Evolutionary conservation across 1,284 basidiomycete genomes (phyloP), one percentile per base, ranked within the genome.

Genomic region (Ceratobasidium sp.): DNA sequence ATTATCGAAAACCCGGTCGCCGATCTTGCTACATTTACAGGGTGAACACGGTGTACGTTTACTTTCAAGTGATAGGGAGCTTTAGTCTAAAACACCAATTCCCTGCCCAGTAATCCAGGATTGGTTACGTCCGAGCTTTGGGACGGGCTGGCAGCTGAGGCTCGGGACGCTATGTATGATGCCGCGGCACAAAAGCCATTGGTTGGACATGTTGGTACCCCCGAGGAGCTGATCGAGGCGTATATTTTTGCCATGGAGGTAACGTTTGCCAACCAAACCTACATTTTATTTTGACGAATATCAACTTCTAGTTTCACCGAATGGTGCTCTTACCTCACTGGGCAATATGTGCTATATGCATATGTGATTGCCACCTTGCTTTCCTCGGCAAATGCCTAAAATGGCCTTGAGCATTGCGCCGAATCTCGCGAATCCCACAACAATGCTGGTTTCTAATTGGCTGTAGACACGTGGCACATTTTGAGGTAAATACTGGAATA

Each of bases 221-320:
- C 56, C 2, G 56, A 30, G 30, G 56, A 59, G 28, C n/a, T 42
- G 14, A 25, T 25, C 56, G 56, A 59, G 25, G 56, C 56, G 21
- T 59, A 59, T 12, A 59, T 59, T 14, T 59, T 59, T 59, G 56
- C 56, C 12, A 59, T 59, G 56, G 36, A 59, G 21, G 56, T 59
- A 36, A 59, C 30, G 30, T 33, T 33, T 33, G 30, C 30, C 30
- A 33, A 33, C 30, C 3, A 33, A 33, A 33, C 6, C 30, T 33
- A 33, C 30, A 33, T 33, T 6, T 6, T 33, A 6, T 33, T 33
- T 33, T 33, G 30, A 33, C 30, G 30, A 33, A 33, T 33, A 33
- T 33, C 6, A 33, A 33, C 30, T 33, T 33, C 30, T 33, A 6
- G 30, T 2, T 33, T 33, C 2, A 6, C 6, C 6, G 21, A 46